Conservation (phyloP, 2,329 filamentous ascomycete genomes). For the Fusarium sp. region DNA sequence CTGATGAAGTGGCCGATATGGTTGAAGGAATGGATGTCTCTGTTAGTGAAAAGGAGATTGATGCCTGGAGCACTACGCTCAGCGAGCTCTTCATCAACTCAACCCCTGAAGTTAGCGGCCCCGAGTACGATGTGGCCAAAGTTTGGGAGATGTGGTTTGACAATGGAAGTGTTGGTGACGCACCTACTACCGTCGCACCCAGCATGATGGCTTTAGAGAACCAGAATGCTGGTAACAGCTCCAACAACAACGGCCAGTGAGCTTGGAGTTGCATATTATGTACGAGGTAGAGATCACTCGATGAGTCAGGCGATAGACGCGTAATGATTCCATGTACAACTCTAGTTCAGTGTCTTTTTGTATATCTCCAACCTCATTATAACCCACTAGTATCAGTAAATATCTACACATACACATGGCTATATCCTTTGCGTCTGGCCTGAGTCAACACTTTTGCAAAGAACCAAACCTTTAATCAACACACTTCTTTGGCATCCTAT, state of each 20-base stretch:
- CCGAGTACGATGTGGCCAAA: neutral
- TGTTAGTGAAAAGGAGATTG: slow-evolving; percentile 1
- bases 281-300: neutral
- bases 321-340: neutral
- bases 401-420: neutral
- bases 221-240: neutral
- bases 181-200: neutral
- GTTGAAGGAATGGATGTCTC: neutral
- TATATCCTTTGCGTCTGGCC: neutral
- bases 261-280: neutral
- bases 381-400: neutral
- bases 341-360: neutral
- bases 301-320: neutral
- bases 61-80: slow-evolving; percentile 14
- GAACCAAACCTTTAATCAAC: neutral
- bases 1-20: neutral
- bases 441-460: neutral
- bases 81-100: slow-evolving; percentile 6
- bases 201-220: neutral
- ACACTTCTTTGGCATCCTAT: slow-evolving; percentile 25
- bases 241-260: neutral
- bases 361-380: neutral
- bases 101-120: slow-evolving; percentile 2
- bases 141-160: slow-evolving; percentile 6
- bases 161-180: neutral